Base-by-base conservation (phyloP, 2,329 filamentous ascomycete species). In the Scorias spongiosa region DNA sequence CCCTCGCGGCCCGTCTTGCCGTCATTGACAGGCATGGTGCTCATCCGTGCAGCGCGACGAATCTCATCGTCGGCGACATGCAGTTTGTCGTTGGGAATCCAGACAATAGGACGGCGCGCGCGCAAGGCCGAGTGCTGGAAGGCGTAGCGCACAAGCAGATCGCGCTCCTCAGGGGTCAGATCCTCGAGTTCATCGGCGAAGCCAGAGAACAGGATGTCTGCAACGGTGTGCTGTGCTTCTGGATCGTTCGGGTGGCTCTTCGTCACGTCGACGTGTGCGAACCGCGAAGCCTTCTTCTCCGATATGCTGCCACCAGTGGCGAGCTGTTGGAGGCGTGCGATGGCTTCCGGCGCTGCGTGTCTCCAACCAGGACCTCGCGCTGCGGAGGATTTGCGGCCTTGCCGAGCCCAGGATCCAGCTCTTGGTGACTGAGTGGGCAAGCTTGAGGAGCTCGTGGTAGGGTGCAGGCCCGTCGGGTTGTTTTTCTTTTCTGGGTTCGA, bases 151-250 rank as follows among this genome's bases (percentile, higher is more conserved):
- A 91, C 83, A 34, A 96, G 75, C 46, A 78, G 71, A 57, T 96
- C 88, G 54, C 91, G 76, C 60, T 95, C 86, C 14, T 89, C 84
- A 0, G 87, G 85, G 1, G 85, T 91, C 41, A 98, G 70, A 58
- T 98, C 91, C 61, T 95, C 89, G 49, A 98, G 80, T 67, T 94
- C 88, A 57, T 96, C 89, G 51, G 89, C 80, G 54, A 88, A 84
- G 3, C 84, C 84, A 17, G 84, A 81, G 61, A 88, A 98, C 2
- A 96, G 71, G 2, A 87, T 82, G 41, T 87, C 80, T 6, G 82
- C 83, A 20, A 89, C 81, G 8, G 69, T 59, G 10, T 64, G 75
- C 62, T 89, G 84, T 1, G 77, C 75, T 61, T 91, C 84, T 2
- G 84, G 63, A 52, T 88, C 82, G 32, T 36, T 47, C 46, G 43